Conservation (phyloP, 73 alveolate genomes). For the Diophrys appendiculata region DNA sequence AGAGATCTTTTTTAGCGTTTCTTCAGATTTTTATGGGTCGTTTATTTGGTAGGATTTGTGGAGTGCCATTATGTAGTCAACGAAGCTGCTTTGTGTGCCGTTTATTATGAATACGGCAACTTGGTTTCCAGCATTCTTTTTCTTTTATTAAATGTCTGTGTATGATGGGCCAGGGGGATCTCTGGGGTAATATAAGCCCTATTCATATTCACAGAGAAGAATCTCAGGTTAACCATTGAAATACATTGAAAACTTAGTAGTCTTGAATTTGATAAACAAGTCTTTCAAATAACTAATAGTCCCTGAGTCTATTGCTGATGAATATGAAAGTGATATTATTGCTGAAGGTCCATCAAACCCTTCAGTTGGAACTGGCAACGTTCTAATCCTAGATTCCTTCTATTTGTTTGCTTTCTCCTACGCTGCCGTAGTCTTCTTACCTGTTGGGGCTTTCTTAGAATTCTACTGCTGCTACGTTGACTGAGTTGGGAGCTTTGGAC, state of each 20-base stretch:
- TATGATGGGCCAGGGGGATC: conserved; percentile 11
- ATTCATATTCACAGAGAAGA: neutral
- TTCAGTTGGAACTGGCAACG: no score
- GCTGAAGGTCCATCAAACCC: no score
- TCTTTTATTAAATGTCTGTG: neutral
- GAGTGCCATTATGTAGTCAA: neutral
- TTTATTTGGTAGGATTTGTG: neutral
- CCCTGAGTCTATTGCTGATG: neutral
- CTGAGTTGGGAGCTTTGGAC: no score
- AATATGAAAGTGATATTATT: no score
- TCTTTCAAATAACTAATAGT: neutral
- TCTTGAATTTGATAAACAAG: neutral
- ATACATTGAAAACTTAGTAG: neutral
- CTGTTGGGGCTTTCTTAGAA: no score
- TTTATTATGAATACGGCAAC: conserved; percentile 2
- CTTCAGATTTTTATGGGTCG: neutral
- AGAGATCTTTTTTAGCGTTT: neutral
- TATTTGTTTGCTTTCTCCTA: no score
- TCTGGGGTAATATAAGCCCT: neutral
- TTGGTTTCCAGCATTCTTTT: neutral
- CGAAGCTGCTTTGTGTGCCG: neutral
- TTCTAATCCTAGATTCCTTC: no score
- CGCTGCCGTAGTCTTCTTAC: no score
- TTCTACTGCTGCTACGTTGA: no score
- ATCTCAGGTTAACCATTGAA: neutral